Evolutionary conservation across 2,329 filamentous ascomycete species (phyloP).

Genomic region (Xylariaceae sp.): DNA sequence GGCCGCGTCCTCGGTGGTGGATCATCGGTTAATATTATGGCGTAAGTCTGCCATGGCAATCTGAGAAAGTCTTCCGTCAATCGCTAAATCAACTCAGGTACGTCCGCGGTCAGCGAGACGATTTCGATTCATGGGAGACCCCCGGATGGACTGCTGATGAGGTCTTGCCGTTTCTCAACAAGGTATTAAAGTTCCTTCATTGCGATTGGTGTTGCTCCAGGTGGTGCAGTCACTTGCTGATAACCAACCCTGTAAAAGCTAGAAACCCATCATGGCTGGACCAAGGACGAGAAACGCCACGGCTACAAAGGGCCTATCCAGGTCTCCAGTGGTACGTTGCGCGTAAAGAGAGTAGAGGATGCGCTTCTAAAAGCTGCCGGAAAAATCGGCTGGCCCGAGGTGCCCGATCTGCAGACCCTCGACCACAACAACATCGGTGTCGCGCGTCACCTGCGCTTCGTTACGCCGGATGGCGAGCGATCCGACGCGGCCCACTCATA

Average conservation of each 20-base stretch:
- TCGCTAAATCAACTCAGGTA: conserved; percentile 22
- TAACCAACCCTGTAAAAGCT: conserved; percentile 18
- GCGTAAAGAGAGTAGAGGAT: conserved; percentile 38
- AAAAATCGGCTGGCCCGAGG: conserved; percentile 45
- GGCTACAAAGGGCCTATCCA: conserved; percentile 47
- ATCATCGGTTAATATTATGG: conserved; percentile 46
- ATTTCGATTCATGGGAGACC: conserved; percentile 33
- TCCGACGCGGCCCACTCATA: conserved; percentile 30
- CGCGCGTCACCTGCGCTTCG: conserved; percentile 24
- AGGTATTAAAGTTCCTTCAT: conserved; percentile 28
- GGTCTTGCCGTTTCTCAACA: conserved; percentile 49
- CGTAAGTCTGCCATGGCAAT: conserved; percentile 25
- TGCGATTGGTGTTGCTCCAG: not conserved
- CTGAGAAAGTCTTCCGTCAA: not conserved
- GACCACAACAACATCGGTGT: conserved; percentile 38
- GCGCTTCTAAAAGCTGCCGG: conserved; percentile 45
- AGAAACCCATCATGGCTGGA: conserved; percentile 32
- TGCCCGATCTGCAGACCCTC: conserved; percentile 47
- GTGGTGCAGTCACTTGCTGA: not conserved
- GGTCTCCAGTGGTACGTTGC: conserved; percentile 45
- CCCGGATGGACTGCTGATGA: conserved; percentile 30
- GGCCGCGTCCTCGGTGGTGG: conserved; percentile 47
- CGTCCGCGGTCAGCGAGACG: conserved; percentile 31
- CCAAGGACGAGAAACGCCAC: conserved; percentile 41
- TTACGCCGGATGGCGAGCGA: conserved; percentile 29